Percentiles rank a stretch among this genome's conserved stretches.
These are phyloP conservation scores for Hanseniaspora lindneri DNA, from an alignment of 805 yeast species.

Conservation along the genomic window DNA sequence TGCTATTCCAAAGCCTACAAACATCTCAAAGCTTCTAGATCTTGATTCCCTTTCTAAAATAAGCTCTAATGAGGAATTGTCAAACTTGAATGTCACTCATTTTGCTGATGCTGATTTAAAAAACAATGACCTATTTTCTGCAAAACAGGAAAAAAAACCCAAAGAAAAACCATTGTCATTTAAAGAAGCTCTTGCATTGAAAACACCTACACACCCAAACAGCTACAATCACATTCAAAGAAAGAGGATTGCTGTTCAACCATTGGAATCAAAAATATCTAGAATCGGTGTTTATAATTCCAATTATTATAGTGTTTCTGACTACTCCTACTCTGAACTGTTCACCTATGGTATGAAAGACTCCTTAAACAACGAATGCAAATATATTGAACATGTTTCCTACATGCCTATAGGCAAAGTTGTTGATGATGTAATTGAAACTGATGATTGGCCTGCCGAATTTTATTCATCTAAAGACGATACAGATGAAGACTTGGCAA, in stretches of 20 bases:
- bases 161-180: constrained; percentile 1
- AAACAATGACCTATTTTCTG: too few relatives aligned
- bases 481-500: not conserved
- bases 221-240: constrained; percentile 2
- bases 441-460: constrained; percentile 1
- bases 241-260: not conserved
- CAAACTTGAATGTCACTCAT: constrained; percentile 18
- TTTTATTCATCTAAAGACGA: constrained; percentile 1
- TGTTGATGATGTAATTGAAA: constrained; percentile 10
- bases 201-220: constrained; percentile 6
- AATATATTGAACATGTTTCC: not conserved
- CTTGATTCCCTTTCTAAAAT: constrained; percentile 18
- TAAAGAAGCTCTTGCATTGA: constrained; percentile 12
- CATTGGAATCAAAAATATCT: not conserved
- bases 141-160: not conserved
- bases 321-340: constrained; percentile 5
- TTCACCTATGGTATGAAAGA: constrained; percentile 3
- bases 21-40: not conserved
- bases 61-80: constrained; percentile 24
- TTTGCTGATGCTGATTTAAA: not conserved
- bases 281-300: constrained; percentile 2
- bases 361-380: not conserved
- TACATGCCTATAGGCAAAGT: constrained; percentile 9
- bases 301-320: not conserved
- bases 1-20: not conserved